Base-by-base conservation (phyloP, 2,329 filamentous ascomycete genomes). In the Aspergillus sp. region DNA sequence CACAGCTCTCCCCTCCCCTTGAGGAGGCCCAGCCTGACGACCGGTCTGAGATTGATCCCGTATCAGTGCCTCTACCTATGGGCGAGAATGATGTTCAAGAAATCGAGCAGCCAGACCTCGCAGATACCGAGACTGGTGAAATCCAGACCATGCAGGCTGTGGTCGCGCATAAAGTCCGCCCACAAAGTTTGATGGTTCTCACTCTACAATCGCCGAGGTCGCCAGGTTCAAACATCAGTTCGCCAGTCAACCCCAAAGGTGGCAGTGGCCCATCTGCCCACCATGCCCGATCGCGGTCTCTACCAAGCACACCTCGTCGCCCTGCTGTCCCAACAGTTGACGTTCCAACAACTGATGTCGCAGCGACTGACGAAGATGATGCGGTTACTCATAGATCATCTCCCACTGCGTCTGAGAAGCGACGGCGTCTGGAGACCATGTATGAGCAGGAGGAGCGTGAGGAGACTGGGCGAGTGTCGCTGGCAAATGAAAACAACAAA, bases 31-130 rank as follows among this genome's bases (percentile, higher is more conserved):
- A 37, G 5, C 27, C 53, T 40, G 65, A 68, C 24, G 51, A 56
- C 40, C 57, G 30, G 33, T 60, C 41, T 44, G 66, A 71, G 42
- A 44, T 76, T 11, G 69, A 75, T 45, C 72, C 72, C 7, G 64
- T 69, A 9, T 57, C 63, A 2, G 61, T 75, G 11, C 66, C 72
- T 17, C 57, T 73, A 22, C 73, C 74, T 3, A 66, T 69, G 54
- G 62, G 52, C 42, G 65, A 71, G 48, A 63, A 70, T 46, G 65
- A 68, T 75, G 71, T 83, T 7, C 83, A 88, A 46, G 91, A 96
- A 70, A 95, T 96, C 42, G 89, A 95, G 67, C 83, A 91, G 45
- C 89, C 89, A 3, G 89, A 89, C 0, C 79, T 91, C 5, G 84
- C 82, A 12, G 82, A 86, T 62, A 85, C 80, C 56, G 86, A 90